These are phyloP conservation scores for Leucocoprinus leucothites DNA, from an alignment of 768 basidiomycete genomes.

Conservation along the genomic window DNA sequence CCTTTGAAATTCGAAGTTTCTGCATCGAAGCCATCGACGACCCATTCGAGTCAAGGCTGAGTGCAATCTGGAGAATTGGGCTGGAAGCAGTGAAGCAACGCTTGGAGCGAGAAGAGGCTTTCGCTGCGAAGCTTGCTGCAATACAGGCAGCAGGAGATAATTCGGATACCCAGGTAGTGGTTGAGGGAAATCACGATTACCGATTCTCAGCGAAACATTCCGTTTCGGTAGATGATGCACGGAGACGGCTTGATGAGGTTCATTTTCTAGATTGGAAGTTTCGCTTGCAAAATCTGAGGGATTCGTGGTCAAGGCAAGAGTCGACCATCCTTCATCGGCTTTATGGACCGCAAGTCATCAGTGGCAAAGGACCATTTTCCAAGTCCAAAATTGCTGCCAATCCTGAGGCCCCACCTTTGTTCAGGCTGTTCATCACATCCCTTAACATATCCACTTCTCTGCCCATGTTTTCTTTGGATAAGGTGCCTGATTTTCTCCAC, in stretches of 20 bases:
- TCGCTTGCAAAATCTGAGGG: conserved; percentile 44
- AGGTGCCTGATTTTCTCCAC: conserved; percentile 61
- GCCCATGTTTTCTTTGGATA: conserved; percentile 55
- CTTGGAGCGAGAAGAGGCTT: conserved; percentile 75
- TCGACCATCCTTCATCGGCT: conserved; percentile 42
- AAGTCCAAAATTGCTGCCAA: conserved; percentile 40
- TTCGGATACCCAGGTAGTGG: conserved; percentile 5
- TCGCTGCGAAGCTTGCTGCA: conserved; percentile 72
- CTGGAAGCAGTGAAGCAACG: conserved; percentile 67
- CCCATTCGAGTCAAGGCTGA: conserved; percentile 74
- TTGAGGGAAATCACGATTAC: conserved; percentile 45
- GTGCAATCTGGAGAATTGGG: conserved; percentile 72
- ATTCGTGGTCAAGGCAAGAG: conserved; percentile 49
- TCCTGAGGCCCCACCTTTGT: conserved; percentile 55
- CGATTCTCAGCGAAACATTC: conserved; percentile 64
- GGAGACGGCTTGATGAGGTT: conserved; percentile 59
- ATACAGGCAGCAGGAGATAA: conserved; percentile 36
- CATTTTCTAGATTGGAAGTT: conserved; percentile 74
- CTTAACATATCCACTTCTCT: conserved; percentile 52
- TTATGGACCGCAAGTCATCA: conserved; percentile 28
- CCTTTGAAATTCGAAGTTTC: conserved; percentile 55
- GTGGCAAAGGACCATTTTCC: conserved; percentile 30
- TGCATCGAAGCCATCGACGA: conserved; percentile 83
- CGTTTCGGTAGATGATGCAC: conserved; percentile 70
- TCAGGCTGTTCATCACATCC: conserved; percentile 61